Base-by-base conservation (phyloP, 1,284 basidiomycete genomes). In the Cryptococcus floricola region DNA sequence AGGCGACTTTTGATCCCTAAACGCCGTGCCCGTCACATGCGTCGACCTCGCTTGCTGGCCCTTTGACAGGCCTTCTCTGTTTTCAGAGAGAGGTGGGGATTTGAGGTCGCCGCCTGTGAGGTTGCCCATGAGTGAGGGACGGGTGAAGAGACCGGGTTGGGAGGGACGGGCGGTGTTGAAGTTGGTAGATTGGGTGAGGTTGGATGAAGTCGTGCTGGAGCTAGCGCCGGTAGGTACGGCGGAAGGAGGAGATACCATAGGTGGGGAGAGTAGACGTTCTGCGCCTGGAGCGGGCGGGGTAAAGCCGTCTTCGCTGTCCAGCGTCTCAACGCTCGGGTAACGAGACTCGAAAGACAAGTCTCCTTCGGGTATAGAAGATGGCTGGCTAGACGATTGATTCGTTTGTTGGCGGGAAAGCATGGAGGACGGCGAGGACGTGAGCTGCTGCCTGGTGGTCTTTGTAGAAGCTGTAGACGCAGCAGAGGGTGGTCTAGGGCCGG, bases 21-120 rank as follows among this genome's bases (percentile, higher is more conserved):
- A 77, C 12, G 74, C 74, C 3, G 76, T 75, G 4, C 76, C 76
- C 0, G 76, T 76, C 27, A 76, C 76, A 6, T 77, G 71, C n/a
- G 72, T 77, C 18, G 74, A 76, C 19, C 74, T 64, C 19, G 74
- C 68, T 55, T 70, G 67, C 14, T 16, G 44, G 23, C 51, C 50
- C 14, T 44, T 41, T 13, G 55, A 39, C 10, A 25, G 19, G 2
- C 9, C 45, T 13, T 46, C 25, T 46, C 25, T 27, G 16, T 27
- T 27, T 10, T 34, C 31, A 10, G 31, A 34, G 10, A 34, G 7
- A 34, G 31, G 31, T 8, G 45, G 45, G 13, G 25, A 12, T 47
- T 38, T 48, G 49, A 67, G 28, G 53, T 68, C 58, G 14, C 68
- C 74, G 16, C 74, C 74, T 0, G 74, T 76, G 43, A 67, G 61